A percentile compares a stretch with the other conserved stretches of the same genome.
phyloP scores from a whole-genome alignment of 345 rosid genomes.

The Heritiera fomes region DNA sequence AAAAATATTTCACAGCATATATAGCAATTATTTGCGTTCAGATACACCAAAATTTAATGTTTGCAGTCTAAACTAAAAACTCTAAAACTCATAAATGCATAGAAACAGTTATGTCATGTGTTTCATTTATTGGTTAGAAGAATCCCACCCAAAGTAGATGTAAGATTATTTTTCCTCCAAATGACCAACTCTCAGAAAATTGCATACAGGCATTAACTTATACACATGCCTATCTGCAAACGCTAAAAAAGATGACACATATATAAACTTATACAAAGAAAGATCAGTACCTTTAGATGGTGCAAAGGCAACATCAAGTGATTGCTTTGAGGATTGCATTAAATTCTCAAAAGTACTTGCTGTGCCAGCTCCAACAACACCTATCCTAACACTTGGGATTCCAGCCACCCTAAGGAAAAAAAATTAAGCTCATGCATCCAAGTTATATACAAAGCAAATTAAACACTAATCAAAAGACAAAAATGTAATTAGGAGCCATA shows the following conservation, averaged over 20 bases:
- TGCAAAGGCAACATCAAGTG: conserved; percentile 63
- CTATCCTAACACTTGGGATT: conserved; percentile 64
- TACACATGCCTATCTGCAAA: neutral
- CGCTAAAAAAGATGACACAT: neutral
- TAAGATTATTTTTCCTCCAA: neutral
- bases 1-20: neutral
- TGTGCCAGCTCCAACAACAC: conserved; percentile 91
- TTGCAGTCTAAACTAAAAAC: conserved; percentile 6
- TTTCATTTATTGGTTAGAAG: neutral
- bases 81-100: neutral
- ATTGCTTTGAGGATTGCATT: conserved; percentile 39
- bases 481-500: neutral
- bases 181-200: too few species aligned
- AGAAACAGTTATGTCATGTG: neutral
- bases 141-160: neutral
- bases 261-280: neutral
- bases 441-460: neutral
- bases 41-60: neutral
- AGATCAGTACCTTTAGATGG: conserved; percentile 78
- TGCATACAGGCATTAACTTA: neutral
- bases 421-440: conserved; percentile 20
- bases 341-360: conserved; percentile 73
- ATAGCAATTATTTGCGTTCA: neutral
- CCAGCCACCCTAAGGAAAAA: conserved; percentile 73
- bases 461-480: neutral